A percentile compares a stretch with the other conserved stretches of the same genome.
These are phyloP conservation scores for Euptelea pleiosperma DNA, from an alignment of 164 flowering plant genomes.

Conservation along the genomic window DNA sequence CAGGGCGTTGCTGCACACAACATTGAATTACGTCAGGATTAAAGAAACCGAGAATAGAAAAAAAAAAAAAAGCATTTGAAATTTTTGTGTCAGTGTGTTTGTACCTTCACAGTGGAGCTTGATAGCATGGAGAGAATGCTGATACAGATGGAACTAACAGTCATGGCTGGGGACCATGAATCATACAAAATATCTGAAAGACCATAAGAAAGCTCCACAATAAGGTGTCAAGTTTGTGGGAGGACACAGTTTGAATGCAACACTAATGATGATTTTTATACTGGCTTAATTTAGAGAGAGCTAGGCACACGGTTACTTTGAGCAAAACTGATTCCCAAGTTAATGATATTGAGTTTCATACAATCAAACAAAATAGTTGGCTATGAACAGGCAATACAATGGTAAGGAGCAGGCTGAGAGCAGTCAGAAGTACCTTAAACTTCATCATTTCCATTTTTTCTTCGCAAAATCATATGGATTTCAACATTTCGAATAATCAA, in stretches of 20 bases:
- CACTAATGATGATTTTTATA: not conserved
- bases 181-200: conserved; percentile 83
- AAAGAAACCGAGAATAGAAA: too few species aligned
- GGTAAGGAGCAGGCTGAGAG: not conserved
- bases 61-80: not conserved
- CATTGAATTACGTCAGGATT: not conserved
- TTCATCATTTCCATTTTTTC: not conserved
- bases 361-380: not conserved
- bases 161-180: conserved; percentile 99
- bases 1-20: conserved; percentile 52
- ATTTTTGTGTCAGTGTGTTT: not conserved
- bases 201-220: not conserved
- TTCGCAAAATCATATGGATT: too few species aligned
- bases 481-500: too few species aligned
- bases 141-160: conserved; percentile 92
- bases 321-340: conserved; percentile 2
- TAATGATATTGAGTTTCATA: not conserved
- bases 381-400: too few species aligned
- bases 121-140: conserved; percentile 98
- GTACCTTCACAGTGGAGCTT: conserved; percentile 84
- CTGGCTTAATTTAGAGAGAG: not conserved
- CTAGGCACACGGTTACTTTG: not conserved
- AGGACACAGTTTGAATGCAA: not conserved
- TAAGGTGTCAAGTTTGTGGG: not conserved
- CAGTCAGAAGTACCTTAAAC: not conserved